Base-by-base conservation (phyloP, 2,329 filamentous ascomycete species). In the Cyphellophora europaea region DNA sequence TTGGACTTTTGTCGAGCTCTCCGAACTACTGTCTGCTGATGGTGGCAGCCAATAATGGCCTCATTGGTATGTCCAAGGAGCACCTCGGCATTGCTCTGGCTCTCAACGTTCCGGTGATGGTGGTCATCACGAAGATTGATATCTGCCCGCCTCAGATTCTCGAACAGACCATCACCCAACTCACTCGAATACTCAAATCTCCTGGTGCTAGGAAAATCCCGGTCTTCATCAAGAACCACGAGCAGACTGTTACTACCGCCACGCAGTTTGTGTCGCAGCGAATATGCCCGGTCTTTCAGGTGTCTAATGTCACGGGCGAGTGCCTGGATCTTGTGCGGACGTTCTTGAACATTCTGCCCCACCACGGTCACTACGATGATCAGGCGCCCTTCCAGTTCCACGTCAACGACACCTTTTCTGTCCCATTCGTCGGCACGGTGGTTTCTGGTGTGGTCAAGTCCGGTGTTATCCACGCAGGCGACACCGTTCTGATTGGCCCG, bases 1-100 rank as follows among this genome's bases (percentile, higher is more conserved):
- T 98, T 54, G 91, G 91, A 2, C 71, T 98, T 48, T 66, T 98
- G 15, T 93, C 86, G 36, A 93, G 85, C 60, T 93, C 87, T 64
- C 91, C 91, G 0, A 94, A 96, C 54, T 98, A 96, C 65, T 96
- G 91, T 56, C 64, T 98, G 17, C 74, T 98, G 31, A 98, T 98
- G 91, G 91, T 98, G 0, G 91, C 91, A 10, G 91, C 91, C 12
- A 98, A 98, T 52, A 96, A 98, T 54, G 91, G 91, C 3, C 67
- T 98, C 30, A 84, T 96, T 30, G 91, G 91, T 13, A 98, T 96
- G 91, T 93, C 85, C 61, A 93, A 93, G 69, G 91, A 98, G 65
- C 91, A 98, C 58, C 66, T 98, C 3, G 91, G 91, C 11, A 94
- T 98, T 45, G 89, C 91, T 0, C 67, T 96, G 19, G 88, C 91